Base-by-base conservation (phyloP, 148 eudicot species). In the Silene uniflora region DNA sequence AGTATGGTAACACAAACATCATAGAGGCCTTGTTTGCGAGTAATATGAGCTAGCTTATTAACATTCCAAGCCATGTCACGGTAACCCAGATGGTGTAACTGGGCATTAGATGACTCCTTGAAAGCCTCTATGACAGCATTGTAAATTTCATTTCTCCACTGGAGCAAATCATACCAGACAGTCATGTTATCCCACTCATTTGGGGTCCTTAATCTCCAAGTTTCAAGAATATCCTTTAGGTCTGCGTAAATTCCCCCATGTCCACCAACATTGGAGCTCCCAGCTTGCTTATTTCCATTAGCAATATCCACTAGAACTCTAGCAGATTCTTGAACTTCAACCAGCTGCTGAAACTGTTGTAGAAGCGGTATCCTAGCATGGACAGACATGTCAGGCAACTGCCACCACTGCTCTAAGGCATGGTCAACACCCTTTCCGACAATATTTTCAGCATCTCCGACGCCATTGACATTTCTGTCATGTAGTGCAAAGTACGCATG, bases 31-130 rank as follows among this genome's bases (percentile, higher is more conserved):
- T 96, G 99, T 86, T 96, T 96, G 47, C 97, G 92, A 81, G 94
- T 82, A 77, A 92, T 91, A 74, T 92, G 97, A 75, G 98, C 99
- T 73, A 92, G 93, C 87, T 88, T 92, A 82, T 96, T 96, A 42
- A 96, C 98, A 84, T 91, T 96, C 98, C 98, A 96, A 62, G 99
- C 99, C 84, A 91, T 96, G 81, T 96, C 99, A 79, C 99, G 94
- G 79, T 87, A 96, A 68, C 99, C 99, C 80, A 91, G 97, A 82
- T 91, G 97, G 85, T 96, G 98, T 82, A 96, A 93, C 74, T 88
- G 94, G 49, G 98, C 75, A 83, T 92, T 92, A 56, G 97, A 85
- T 71, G 84, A 88, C 82, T 92, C 97, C 83, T 91, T 92, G 76
- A 96, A 96, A 66, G 98, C 98, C 49, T 96, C 98, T 82, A 96